Evolutionary conservation across 306 rosid species (phyloP), one percentile per base, ranked within the genome.

Genomic region (Senna tora): DNA sequence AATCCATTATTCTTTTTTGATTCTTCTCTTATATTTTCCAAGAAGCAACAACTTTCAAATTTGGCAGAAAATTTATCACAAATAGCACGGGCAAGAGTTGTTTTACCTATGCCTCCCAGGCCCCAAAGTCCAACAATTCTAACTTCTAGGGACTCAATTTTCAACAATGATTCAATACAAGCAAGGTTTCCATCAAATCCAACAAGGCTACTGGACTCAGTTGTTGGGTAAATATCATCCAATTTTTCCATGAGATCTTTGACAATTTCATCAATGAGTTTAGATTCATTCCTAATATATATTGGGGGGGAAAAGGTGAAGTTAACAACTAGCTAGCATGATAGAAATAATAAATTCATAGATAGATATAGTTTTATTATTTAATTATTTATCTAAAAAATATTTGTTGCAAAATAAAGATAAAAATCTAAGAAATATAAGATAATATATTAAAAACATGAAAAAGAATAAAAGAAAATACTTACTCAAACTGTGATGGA

Each of bases 71-170:
- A 2, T 9, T 42, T 16, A 0, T 51, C 43, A 58, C 10, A 58
- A n/a, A 16, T 0, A 4, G 13, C 65, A 0, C 1, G 65, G n/a
- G 43, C 65, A n/a, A 32, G 16, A 1, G 65, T 58, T 33, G 45
- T 58, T 58, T 58, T 58, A 3, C 22, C 25, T 33, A 33, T n/a
- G 10, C 65, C 65, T 0, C 65, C 43, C 28, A 66, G 11, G 2
- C 65, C 83, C 79, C 83, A 73, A 21, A 67, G 10, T 60, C 79
- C 83, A 50, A 73, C 33, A 7, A 59, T 38, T 51, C 33, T 6
- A 32, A 73, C 61, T 41, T 79, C 60, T 0, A 0, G 32, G 12
- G 75, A 32, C 4, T 73, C 19, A 11, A 7, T 13, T 73, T 13
- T 12, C 7, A 79, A 5, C 4, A 21, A 41, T 49, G 65, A 39